Evolutionary conservation across 169 alveolate species (phyloP).

Genomic region (Perkinsus olseni): DNA sequence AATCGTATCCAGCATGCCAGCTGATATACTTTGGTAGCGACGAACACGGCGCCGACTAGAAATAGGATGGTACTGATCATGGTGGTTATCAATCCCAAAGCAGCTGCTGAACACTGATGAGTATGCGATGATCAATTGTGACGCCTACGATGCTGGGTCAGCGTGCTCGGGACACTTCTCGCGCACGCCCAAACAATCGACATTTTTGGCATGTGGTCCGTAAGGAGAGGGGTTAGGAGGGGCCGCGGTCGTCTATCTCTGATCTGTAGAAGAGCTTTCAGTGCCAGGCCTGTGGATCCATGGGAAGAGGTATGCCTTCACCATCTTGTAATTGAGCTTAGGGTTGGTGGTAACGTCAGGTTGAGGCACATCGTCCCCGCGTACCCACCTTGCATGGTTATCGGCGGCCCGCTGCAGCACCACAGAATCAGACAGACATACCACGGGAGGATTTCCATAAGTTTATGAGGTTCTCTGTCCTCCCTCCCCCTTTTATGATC

Average conservation of each 20-base stretch:
- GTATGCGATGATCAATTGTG: too few relatives aligned
- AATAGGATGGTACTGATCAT: background rate
- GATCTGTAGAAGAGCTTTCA: background rate
- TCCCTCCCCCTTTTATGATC: background rate
- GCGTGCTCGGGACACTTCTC: background rate
- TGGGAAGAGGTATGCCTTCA: slow-evolving; percentile 3
- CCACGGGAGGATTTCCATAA: background rate
- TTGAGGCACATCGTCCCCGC: background rate
- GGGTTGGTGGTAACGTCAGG: background rate
- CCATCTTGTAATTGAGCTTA: too few relatives aligned
- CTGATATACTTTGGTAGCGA: background rate
- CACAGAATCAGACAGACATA: background rate
- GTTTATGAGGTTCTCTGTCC: background rate
- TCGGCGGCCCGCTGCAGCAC: background rate
- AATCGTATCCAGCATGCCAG: background rate
- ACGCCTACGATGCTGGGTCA: too few relatives aligned
- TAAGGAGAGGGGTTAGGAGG: background rate
- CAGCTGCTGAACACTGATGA: too few relatives aligned
- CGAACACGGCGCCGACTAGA: background rate
- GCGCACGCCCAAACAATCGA: background rate
- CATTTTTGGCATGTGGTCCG: background rate
- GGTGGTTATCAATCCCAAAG: background rate
- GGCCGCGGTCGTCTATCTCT: background rate
- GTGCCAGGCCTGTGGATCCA: background rate
- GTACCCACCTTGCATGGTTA: background rate